phyloP scores from a whole-genome alignment of 495 filamentous ascomycete genomes.

The Durotheca rogersii region DNA sequence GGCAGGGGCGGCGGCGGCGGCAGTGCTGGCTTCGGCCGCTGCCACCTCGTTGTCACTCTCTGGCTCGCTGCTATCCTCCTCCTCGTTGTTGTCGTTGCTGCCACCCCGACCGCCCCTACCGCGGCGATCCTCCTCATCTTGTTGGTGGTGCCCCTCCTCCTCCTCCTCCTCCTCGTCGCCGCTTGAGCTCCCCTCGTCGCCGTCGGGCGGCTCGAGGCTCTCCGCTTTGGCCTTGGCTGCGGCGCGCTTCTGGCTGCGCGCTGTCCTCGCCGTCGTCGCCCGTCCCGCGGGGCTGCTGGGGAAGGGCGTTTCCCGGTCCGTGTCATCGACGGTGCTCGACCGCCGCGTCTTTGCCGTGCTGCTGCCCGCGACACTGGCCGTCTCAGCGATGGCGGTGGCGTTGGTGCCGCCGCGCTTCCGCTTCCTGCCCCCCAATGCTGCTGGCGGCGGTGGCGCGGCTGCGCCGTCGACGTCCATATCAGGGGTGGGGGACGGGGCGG shows the following conservation, averaged over 20 bases:
- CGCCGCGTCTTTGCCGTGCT: conserved; percentile 41
- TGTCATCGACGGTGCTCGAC: conserved; percentile 57
- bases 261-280: conserved; percentile 36
- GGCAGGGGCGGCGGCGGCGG: too few relatives aligned
- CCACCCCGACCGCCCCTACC: too few relatives aligned
- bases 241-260: conserved; percentile 42
- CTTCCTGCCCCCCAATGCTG: conserved; percentile 52
- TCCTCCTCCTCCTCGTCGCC: conserved; percentile 34
- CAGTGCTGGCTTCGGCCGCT: too few relatives aligned
- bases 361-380: conserved; percentile 31
- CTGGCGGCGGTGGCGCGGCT: conserved; percentile 32
- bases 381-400: conserved; percentile 12
- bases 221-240: conserved; percentile 39
- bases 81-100: conserved; percentile 21
- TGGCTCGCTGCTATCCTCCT: conserved; percentile 21
- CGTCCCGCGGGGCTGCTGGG: conserved; percentile 40
- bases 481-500: conserved; percentile 43
- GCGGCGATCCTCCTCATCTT: conserved; percentile 14
- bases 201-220: conserved; percentile 30
- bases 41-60: conserved; percentile 16
- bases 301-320: conserved; percentile 46
- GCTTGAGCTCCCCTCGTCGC: conserved; percentile 28
- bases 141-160: conserved; percentile 27
- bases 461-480: conserved; percentile 47
- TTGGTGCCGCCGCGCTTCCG: conserved; percentile 51